Base-by-base conservation (phyloP, 352 stramenopile genomes). In the Phytophthora podocarpi region DNA sequence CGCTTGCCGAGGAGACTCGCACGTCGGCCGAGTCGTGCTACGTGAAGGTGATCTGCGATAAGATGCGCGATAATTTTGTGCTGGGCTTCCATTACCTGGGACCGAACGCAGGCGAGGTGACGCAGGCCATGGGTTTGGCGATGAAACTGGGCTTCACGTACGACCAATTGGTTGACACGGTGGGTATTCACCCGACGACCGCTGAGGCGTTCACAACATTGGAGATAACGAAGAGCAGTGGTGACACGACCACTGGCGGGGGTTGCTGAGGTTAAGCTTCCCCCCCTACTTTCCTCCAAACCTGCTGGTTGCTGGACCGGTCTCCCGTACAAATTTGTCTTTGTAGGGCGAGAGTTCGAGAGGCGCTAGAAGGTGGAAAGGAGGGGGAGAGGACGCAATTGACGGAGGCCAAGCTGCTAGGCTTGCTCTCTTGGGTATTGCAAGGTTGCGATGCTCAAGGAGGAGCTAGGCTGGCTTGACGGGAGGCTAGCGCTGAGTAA, bases 11-110 rank as follows among this genome's bases (percentile, higher is more conserved):
- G 13, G 66, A 84, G 21, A 66, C 70, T 20, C 85, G 87, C 9
- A 62, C 67, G 10, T 70, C 73, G 3, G 73, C 85, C 5, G 81
- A 93, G 46, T 83, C 84, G 35, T 97, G 93, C 60, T 98, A 98
- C 76, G 81, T 91, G 53, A 99, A 99, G 82, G 86, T 98, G 28
- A 85, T 99, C 54, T 97, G 89, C 28, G 80, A 97, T 64, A 98
- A 96, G 70, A 81, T 65, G 16, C 73, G 88, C 13, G 74, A 91
- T 59, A 82, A 93, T 35, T 83, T 82, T 39, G 96, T 99, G 5
- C 68, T 99, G 49, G 98, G 98, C 46, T 97, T 99, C 48, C 98
- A 99, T 71, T 99, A 98, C 71, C 64, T 99, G n/a, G 97, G 96
- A 30, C 98, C 97, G 15, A 98, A 99, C 64, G 97, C 97, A 30